phyloP scores from a whole-genome alignment of 352 stramenopile genomes.

The Globisporangium viniferum region DNA sequence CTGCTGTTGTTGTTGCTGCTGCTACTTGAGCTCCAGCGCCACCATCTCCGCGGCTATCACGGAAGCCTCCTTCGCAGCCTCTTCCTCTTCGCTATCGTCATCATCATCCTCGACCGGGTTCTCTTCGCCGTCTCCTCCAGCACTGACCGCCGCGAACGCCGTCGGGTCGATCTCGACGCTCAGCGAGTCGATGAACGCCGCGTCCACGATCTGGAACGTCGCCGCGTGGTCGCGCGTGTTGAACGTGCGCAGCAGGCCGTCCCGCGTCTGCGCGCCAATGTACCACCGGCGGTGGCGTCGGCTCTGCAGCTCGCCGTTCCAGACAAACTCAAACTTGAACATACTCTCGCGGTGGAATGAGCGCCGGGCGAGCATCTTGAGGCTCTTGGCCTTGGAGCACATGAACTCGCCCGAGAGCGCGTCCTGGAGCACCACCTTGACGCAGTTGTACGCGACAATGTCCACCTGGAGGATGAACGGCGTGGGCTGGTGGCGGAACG shows the following conservation, averaged over 20 bases:
- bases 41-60: not conserved
- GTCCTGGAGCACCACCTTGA: constrained; percentile 49
- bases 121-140: constrained; percentile 20
- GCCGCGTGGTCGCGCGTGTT: constrained; percentile 52
- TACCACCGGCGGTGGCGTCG: constrained; percentile 65
- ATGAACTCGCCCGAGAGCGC: constrained; percentile 38
- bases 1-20: not conserved
- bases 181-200: constrained; percentile 43
- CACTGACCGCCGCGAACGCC: not conserved
- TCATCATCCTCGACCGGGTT: constrained; percentile 2
- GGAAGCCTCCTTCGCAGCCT: not conserved
- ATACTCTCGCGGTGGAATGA: constrained; percentile 56
- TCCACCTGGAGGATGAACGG: constrained; percentile 39
- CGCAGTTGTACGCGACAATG: constrained; percentile 50
- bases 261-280: constrained; percentile 57
- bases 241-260: constrained; percentile 63
- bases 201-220: constrained; percentile 60
- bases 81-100: constrained; percentile 11
- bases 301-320: constrained; percentile 69
- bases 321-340: constrained; percentile 70
- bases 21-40: not conserved
- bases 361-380: constrained; percentile 40
- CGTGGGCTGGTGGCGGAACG: constrained; percentile 58
- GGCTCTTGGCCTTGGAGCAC: constrained; percentile 46
- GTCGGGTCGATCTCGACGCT: constrained; percentile 28